phyloP scores from a whole-genome alignment of 2,329 filamentous ascomycete species.

The Rutstroemia sp. region DNA sequence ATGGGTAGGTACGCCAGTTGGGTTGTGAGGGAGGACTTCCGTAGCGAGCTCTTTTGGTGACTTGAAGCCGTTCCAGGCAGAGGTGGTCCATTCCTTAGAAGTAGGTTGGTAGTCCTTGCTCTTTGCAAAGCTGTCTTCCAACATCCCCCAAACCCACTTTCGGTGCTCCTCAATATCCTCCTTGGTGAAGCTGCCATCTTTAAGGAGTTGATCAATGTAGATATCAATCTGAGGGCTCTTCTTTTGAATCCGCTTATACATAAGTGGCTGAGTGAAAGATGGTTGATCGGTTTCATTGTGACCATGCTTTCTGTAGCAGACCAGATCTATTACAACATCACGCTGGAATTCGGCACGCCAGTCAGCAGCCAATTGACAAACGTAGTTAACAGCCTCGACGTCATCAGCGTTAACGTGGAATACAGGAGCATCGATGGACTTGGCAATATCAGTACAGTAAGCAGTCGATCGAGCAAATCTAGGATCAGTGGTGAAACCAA shows the following conservation, averaged over 20 bases:
- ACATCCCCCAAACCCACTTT: conserved; percentile 99
- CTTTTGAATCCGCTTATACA: conserved; percentile 95
- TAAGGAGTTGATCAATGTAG: conserved; percentile 83
- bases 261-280: conserved; percentile 97
- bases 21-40: conserved; percentile 85
- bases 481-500: conserved; percentile 97
- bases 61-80: conserved; percentile 99
- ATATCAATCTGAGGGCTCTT: conserved; percentile 82
- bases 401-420: conserved; percentile 99
- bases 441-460: conserved; percentile 99
- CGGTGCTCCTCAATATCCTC: conserved; percentile 98
- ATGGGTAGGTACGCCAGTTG: conserved; percentile 69
- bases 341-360: conserved; percentile 99
- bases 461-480: conserved; percentile 95
- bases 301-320: conserved; percentile 98
- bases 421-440: conserved; percentile 94
- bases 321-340: conserved; percentile 94
- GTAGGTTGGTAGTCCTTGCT: conserved; percentile 97
- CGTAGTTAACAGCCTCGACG: conserved; percentile 96
- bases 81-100: conserved; percentile 96
- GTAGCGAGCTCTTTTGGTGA: conserved; percentile 95
- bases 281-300: conserved; percentile 99
- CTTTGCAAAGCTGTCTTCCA: conserved; percentile 94
- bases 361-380: conserved; percentile 92
- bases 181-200: conserved; percentile 92